These are phyloP conservation scores for Raddia guianensis DNA, from an alignment of 176 grass and related monocot species.

Conservation along the genomic window DNA sequence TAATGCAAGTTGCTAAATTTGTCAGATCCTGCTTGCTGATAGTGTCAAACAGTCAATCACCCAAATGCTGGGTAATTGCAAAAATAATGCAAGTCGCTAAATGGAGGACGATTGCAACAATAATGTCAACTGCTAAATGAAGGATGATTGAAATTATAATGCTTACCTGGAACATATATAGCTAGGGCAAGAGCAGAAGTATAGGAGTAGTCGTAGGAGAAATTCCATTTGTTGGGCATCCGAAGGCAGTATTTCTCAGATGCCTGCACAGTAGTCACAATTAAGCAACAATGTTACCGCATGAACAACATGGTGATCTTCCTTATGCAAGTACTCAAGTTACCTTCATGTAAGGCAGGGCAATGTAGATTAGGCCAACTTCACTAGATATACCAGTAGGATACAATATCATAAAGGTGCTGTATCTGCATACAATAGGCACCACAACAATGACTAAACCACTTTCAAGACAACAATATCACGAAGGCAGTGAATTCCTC, in stretches of 20 bases:
- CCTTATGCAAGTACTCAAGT: not conserved
- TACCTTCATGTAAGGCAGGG: constrained; percentile 55
- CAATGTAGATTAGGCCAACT: constrained; percentile 47
- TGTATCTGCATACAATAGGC: constrained; percentile 32
- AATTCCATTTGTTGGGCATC: constrained; percentile 76
- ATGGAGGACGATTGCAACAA: not conserved
- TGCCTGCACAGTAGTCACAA: constrained; percentile 26
- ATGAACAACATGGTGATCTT: not conserved
- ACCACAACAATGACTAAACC: not conserved
- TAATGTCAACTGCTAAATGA: not conserved
- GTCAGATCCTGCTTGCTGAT: not conserved
- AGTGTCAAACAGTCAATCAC: not conserved
- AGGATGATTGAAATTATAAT: not conserved
- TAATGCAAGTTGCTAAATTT: too few species aligned
- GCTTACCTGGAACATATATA: constrained; percentile 58
- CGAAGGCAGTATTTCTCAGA: constrained; percentile 61
- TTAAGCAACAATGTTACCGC: not conserved
- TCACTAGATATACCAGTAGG: constrained; percentile 57
- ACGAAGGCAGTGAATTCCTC: not conserved
- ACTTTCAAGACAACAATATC: not conserved
- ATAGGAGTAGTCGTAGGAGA: constrained; percentile 59
- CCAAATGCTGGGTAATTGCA: not conserved
- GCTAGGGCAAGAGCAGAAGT: constrained; percentile 37
- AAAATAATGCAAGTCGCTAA: not conserved
- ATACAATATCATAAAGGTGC: constrained; percentile 56